phyloP scores from a whole-genome alignment of 2,329 filamentous ascomycete species.

The Ilyonectria robusta region DNA sequence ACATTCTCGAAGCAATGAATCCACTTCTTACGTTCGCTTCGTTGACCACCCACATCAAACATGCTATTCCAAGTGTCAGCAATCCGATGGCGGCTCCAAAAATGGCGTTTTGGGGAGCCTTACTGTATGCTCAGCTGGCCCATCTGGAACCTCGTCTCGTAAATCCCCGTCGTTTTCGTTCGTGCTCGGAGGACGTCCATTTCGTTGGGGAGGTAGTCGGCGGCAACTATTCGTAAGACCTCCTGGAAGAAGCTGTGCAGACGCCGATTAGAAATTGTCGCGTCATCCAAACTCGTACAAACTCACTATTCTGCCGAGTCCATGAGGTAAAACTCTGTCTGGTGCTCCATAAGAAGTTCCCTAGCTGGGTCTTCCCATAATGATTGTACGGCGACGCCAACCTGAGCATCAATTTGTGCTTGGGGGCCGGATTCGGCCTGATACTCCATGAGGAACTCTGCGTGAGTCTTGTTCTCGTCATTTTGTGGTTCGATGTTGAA shows the following conservation, averaged over 20 bases:
- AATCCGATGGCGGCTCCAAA: not conserved
- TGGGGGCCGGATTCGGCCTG: constrained; percentile 92
- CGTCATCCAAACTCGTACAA: constrained; percentile 10
- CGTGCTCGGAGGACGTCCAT: constrained; percentile 94
- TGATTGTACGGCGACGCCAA: constrained; percentile 86
- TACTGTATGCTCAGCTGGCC: constrained; percentile 99
- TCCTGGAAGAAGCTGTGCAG: constrained; percentile 91
- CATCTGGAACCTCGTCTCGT: constrained; percentile 99
- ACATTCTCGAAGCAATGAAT: constrained; percentile 99
- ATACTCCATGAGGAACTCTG: constrained; percentile 88
- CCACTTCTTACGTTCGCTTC: constrained; percentile 99
- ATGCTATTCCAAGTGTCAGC: constrained; percentile 73
- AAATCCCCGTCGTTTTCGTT: constrained; percentile 99
- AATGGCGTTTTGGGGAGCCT: constrained; percentile 53
- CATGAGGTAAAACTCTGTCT: constrained; percentile 99
- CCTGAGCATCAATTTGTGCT: constrained; percentile 83
- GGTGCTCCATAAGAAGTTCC: constrained; percentile 87
- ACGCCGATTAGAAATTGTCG: constrained; percentile 26
- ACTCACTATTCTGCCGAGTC: constrained; percentile 98
- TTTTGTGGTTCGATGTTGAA: constrained; percentile 87
- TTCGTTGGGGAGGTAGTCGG: constrained; percentile 92
- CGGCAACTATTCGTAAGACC: constrained; percentile 84
- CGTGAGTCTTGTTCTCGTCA: constrained; percentile 79
- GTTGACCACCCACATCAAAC: constrained; percentile 98
- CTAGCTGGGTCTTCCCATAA: constrained; percentile 93